phyloP scores from a whole-genome alignment of 257 asterid genomes.

The Fraxinus pennsylvanica region DNA sequence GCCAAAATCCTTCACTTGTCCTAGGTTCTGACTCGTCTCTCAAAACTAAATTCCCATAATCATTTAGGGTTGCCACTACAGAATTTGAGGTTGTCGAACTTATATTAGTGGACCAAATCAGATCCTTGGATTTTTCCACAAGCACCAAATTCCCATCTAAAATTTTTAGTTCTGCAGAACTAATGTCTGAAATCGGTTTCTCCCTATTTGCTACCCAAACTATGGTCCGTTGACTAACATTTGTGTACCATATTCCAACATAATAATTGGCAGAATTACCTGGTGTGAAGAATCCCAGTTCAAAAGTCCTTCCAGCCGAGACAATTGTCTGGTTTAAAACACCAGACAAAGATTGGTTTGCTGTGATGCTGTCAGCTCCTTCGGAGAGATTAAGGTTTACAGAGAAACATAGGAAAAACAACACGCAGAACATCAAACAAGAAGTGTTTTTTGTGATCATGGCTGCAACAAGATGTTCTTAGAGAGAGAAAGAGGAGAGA shows the following conservation, averaged over 20 bases:
- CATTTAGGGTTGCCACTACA: slow-evolving; percentile 55
- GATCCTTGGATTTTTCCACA: background rate
- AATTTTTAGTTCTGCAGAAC: slow-evolving; percentile 17
- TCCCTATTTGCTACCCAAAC: slow-evolving; percentile 33
- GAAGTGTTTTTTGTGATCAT: background rate
- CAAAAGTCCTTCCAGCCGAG: slow-evolving; percentile 17
- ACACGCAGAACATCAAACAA: background rate
- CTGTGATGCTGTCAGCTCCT: slow-evolving; percentile 25
- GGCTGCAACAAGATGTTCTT: background rate
- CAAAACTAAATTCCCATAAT: slow-evolving; percentile 66
- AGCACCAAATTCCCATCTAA: slow-evolving; percentile 20
- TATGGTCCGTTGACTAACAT: slow-evolving; percentile 2
- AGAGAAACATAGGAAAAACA: slow-evolving; percentile 11
- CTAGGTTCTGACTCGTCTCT: slow-evolving; percentile 29
- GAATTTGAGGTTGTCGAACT: slow-evolving; percentile 31
- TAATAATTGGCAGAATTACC: slow-evolving; percentile 1
- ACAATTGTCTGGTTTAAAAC: background rate
- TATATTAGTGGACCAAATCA: slow-evolving; percentile 59
- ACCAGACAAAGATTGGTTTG: slow-evolving; percentile 8
- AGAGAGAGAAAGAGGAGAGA: no score
- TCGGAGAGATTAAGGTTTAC: background rate
- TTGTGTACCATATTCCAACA: slow-evolving; percentile 24
- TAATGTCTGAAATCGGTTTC: slow-evolving; percentile 4
- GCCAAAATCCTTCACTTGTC: slow-evolving; percentile 41
- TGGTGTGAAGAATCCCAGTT: slow-evolving; percentile 19